Evolutionary conservation across 495 filamentous ascomycete genomes (phyloP).

Genomic region (Tuber magnatum): DNA sequence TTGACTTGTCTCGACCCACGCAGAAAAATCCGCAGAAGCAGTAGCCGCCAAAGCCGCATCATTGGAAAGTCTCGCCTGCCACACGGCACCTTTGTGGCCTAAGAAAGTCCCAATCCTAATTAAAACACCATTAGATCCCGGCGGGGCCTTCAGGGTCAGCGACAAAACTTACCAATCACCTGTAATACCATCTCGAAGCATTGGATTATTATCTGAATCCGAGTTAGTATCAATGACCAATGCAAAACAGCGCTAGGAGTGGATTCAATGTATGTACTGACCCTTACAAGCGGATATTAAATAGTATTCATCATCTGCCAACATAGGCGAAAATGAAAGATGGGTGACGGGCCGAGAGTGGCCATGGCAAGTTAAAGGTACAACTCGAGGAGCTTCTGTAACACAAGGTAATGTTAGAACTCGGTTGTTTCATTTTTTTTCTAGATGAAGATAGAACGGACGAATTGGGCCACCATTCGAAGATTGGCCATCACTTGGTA

Average conservation of each 20-base stretch:
- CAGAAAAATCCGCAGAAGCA: constrained; percentile 91
- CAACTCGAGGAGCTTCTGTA: constrained; percentile 51
- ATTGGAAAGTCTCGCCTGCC: constrained; percentile 82
- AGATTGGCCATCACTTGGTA: constrained; percentile 27
- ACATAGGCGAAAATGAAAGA: constrained; percentile 79
- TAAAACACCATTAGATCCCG: constrained; percentile 1
- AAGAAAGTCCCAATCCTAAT: constrained; percentile 92
- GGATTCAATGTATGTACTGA: constrained; percentile 40
- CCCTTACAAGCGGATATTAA: constrained; percentile 98
- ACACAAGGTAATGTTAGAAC: constrained; percentile 16
- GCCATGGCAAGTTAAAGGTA: constrained; percentile 93
- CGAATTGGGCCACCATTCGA: constrained; percentile 38
- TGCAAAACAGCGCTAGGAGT: not conserved
- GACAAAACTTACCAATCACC: constrained; percentile 67
- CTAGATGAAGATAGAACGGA: constrained; percentile 17
- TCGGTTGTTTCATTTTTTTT: not conserved
- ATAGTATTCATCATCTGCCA: constrained; percentile 84
- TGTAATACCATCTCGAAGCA: constrained; percentile 93
- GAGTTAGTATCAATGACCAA: constrained; percentile 1
- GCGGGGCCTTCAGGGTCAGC: not conserved
- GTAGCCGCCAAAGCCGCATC: constrained; percentile 86
- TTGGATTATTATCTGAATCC: constrained; percentile 79
- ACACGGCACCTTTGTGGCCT: constrained; percentile 95
- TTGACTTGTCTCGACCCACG: constrained; percentile 50
- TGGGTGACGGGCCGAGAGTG: constrained; percentile 95